phyloP scores from a whole-genome alignment of 208 protist species.

The Phytomonas sp. region DNA sequence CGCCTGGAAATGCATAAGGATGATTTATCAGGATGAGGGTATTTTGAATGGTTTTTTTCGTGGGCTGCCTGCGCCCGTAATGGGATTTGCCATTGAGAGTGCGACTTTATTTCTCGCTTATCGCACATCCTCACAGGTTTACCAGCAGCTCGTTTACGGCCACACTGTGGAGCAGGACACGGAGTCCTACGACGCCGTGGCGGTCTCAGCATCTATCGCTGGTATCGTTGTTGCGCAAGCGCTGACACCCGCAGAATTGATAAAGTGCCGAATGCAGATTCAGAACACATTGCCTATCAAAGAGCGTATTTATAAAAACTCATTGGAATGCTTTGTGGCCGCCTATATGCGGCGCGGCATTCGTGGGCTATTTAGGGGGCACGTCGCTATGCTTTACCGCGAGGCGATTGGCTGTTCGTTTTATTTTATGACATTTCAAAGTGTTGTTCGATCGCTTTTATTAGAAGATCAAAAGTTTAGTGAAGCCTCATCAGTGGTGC shows the following conservation, averaged over 20 bases:
- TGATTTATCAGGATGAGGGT: slow-evolving; percentile 72
- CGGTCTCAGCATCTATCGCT: slow-evolving; percentile 41
- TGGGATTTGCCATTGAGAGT: slow-evolving; percentile 76
- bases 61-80: slow-evolving; percentile 77
- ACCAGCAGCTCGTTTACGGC: slow-evolving; percentile 54
- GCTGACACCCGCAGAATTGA: slow-evolving; percentile 85
- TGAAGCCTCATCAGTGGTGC: slow-evolving; percentile 63
- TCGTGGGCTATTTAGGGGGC: slow-evolving; percentile 71
- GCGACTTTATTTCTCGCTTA: slow-evolving; percentile 79
- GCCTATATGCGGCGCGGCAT: slow-evolving; percentile 62
- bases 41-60: slow-evolving; percentile 84
- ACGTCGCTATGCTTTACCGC: slow-evolving; percentile 82
- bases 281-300: slow-evolving; percentile 79
- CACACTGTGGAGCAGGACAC: slow-evolving; percentile 32
- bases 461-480: slow-evolving; percentile 49
- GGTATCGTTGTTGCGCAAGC: slow-evolving; percentile 74
- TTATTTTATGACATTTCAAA: slow-evolving; percentile 84
- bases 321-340: slow-evolving; percentile 58
- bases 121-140: slow-evolving; percentile 32
- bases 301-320: slow-evolving; percentile 74
- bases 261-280: slow-evolving; percentile 91
- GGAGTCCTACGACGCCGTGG: slow-evolving; percentile 62
- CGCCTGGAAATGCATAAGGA: slow-evolving; percentile 50
- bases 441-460: slow-evolving; percentile 62
- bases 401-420: slow-evolving; percentile 78